Evolutionary conservation across 2,329 filamentous ascomycete species (phyloP), one percentile per base, ranked within the genome.

Genomic region (Venturia asperata): DNA sequence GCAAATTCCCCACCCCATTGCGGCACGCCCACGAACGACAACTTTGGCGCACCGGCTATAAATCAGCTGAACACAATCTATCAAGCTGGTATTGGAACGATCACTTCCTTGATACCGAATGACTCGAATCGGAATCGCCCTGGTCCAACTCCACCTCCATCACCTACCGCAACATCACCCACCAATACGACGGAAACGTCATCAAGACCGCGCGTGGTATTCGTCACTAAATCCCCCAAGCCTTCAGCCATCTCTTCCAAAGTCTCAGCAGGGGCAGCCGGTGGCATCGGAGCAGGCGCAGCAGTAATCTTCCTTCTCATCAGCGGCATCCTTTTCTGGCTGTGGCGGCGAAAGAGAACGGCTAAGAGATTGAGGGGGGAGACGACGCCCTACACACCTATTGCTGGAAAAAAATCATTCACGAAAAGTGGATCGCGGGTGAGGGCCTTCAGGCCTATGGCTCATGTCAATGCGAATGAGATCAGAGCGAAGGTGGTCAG

Each of bases 21-120:
- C 30, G 52, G 37, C n/a, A n/a, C 27, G 19, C 52, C 52, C 17
- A 56, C 52, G 13, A 56, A 56, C 13, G 52, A 56, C n/a, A 56
- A 56, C 13, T 56, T 56, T 37, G 27, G 52, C 27, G 52, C 52
- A 6, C 27, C 52, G 2, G 52, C 6, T 9, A 56, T 37, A 11
- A n/a, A 56, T n/a, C 52, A 56, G 21, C n/a, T 56, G 10, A 56
- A 3, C 5, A 37, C 52, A 5, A 56, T 62, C 5, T 62, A 62
- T 27, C 42, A 62, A 19, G 52, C 52, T n/a, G 52, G 52, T 19
- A 7, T 56, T 3, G 52, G 52, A 19, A 7, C 27, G 27, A 15
- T 56, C 13, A n/a, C 27, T 17, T 19, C 52, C 24, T 19, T 27
- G n/a, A 37, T 21, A 10, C 19, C 52, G 11, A 37, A 19, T 9